Percentiles rank a stretch among this genome's conserved stretches.
phyloP scores from a whole-genome alignment of 306 rosid genomes.

The Corylus americana region DNA sequence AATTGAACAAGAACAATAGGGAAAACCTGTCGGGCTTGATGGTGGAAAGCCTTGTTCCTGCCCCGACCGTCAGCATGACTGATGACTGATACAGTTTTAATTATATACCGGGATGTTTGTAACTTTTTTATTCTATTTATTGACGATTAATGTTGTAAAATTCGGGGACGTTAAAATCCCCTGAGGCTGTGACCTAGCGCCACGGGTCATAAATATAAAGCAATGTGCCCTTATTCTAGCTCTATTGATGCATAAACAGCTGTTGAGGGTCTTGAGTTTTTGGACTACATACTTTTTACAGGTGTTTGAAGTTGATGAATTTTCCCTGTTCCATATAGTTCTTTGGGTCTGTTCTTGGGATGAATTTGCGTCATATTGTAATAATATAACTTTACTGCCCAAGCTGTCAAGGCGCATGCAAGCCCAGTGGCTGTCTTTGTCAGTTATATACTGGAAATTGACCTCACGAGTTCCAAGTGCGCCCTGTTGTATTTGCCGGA shows the following conservation, averaged over 20 bases:
- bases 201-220: not conserved
- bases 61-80: not conserved
- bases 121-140: slow-evolving; percentile 9
- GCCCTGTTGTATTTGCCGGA: not conserved
- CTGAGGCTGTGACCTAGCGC: slow-evolving; percentile 14
- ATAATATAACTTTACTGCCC: not conserved
- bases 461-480: not conserved
- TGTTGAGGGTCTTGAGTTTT: slow-evolving; percentile 1
- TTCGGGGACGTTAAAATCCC: slow-evolving; percentile 22
- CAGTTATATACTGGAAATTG: not conserved
- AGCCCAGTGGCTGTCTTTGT: not conserved
- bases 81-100: slow-evolving; percentile 21
- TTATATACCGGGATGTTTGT: not conserved
- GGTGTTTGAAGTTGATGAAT: slow-evolving; percentile 10
- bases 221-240: slow-evolving; percentile 11
- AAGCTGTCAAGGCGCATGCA: not conserved
- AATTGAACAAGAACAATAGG: slow-evolving; percentile 29
- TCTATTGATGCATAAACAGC: slow-evolving; percentile 7
- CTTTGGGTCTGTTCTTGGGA: not conserved
- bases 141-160: slow-evolving; percentile 14
- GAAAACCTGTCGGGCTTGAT: slow-evolving; percentile 22
- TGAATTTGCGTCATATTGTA: not conserved
- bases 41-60: slow-evolving; percentile 16
- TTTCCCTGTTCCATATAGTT: slow-evolving; percentile 6
- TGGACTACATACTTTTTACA: not conserved